Evolutionary conservation across 257 asterid species (phyloP), one percentile per base, ranked within the genome.

Genomic region (Mentha longifolia): DNA sequence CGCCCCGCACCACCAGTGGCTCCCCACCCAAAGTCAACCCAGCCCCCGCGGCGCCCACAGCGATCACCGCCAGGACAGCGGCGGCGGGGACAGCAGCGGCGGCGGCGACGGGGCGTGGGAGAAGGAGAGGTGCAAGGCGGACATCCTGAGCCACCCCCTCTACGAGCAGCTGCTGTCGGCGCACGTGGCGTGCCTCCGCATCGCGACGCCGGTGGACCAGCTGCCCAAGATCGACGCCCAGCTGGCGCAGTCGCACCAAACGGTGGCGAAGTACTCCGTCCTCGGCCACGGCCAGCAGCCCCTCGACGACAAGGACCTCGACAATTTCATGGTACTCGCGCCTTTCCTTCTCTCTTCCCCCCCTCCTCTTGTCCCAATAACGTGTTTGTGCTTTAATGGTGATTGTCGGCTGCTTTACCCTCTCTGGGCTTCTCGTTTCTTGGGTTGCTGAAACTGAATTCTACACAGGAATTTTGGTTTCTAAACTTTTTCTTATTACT

Each of bases 161-260:
- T 92, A 92, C 68, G 98, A 92, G 42, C 93, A 92, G 85, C 80
- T 92, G 19, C 65, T 89, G 78, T 88, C 95, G 76, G 96, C 94
- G 8, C 98, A 92, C 83, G 96, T 92, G 28, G 80, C 95, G 4
- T 92, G 98, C 83, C 83, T 92, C 75, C 87, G 98, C 49, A 92
- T 92, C 37, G 96, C 98, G 0, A 92, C 98, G 30, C 97, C 97
- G 65, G 97, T 92, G 49, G 97, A 92, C 87, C 97, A 92, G 86
- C 84, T 92, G 50, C 94, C 96, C n/a, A 82, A 91, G 86, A 86
- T 92, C 65, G 98, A 92, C 67, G 92, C 97, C 4, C 98, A 92
- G 89, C 81, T 92, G 6, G 96, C 91, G 3, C 95, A 86, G 85
- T 90, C 98, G 16, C 96, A 85, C 25, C 87, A 86, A 80, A 87